Percentiles rank a stretch among this genome's conserved stretches.
These are phyloP conservation scores for Termitomyces sp. DNA, from an alignment of 768 basidiomycete species.

Conservation along the genomic window DNA sequence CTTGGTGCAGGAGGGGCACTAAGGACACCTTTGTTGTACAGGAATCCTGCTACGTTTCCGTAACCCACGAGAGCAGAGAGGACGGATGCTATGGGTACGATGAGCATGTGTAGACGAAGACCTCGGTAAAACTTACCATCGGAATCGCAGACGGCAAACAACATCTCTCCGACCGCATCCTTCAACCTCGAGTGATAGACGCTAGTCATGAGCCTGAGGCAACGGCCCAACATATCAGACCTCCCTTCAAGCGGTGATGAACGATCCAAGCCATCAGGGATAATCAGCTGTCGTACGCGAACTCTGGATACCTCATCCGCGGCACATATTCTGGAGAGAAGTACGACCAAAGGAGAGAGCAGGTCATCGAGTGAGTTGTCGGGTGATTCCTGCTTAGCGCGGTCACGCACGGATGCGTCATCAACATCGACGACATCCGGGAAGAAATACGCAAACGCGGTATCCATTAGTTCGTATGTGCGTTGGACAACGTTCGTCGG, in stretches of 20 bases:
- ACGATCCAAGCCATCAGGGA: slow-evolving; percentile 82
- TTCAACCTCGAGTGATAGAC: slow-evolving; percentile 74
- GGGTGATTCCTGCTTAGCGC: slow-evolving; percentile 41
- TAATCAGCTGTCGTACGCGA: slow-evolving; percentile 61
- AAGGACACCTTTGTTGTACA: slow-evolving; percentile 88
- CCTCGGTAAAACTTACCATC: slow-evolving; percentile 40
- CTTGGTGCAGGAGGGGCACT: slow-evolving; percentile 44
- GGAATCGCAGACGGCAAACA: slow-evolving; percentile 79
- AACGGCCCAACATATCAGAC: slow-evolving; percentile 71
- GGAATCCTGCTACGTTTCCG: slow-evolving; percentile 92
- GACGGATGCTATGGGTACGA: slow-evolving; percentile 44
- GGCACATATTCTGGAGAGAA: slow-evolving; percentile 68
- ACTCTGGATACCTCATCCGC: slow-evolving; percentile 57
- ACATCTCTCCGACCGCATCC: slow-evolving; percentile 79
- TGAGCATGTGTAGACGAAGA: background rate
- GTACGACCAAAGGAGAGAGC: slow-evolving; percentile 70
- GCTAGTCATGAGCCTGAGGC: slow-evolving; percentile 71
- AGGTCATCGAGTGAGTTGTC: slow-evolving; percentile 73
- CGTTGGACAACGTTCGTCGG: slow-evolving; percentile 54
- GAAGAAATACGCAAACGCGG: slow-evolving; percentile 57
- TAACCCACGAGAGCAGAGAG: slow-evolving; percentile 86
- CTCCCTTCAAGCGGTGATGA: slow-evolving; percentile 71
- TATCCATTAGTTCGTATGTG: slow-evolving; percentile 66
- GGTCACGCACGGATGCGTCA: slow-evolving; percentile 54
- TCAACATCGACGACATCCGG: slow-evolving; percentile 65